Percentiles rank a stretch among this genome's conserved stretches.
These are phyloP conservation scores for Henckelia pumila DNA, from an alignment of 257 asterid genomes.

Conservation along the genomic window DNA sequence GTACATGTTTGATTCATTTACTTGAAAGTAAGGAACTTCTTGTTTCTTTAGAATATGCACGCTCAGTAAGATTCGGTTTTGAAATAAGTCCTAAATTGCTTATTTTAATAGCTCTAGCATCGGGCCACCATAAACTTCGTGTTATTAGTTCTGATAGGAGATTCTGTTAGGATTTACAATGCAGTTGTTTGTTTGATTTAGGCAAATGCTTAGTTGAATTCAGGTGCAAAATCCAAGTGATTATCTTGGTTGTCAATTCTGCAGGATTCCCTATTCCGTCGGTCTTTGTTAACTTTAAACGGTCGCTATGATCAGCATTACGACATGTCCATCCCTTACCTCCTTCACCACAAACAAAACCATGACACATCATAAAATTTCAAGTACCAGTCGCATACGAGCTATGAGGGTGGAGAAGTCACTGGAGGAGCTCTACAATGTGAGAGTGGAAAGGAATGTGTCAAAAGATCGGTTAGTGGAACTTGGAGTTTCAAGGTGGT, in stretches of 20 bases:
- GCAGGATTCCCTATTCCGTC: neutral
- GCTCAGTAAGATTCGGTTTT: neutral
- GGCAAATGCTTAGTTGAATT: neutral
- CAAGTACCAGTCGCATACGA: constrained; percentile 21
- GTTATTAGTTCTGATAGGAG: no score
- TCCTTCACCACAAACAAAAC: constrained; percentile 26
- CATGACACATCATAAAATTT: constrained; percentile 20
- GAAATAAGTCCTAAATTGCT: neutral
- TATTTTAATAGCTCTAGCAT: neutral
- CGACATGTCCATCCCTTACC: constrained; percentile 39
- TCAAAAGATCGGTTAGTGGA: constrained; percentile 55
- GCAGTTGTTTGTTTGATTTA: neutral
- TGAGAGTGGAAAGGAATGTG: constrained; percentile 73
- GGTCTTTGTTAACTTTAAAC: neutral
- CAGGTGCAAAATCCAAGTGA: no score
- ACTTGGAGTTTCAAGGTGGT: constrained; percentile 79
- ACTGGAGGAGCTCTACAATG: constrained; percentile 84
- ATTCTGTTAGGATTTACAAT: no score
- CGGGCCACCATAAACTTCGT: neutral
- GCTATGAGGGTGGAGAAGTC: constrained; percentile 71
- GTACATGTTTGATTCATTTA: no score
- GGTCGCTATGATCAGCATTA: constrained; percentile 49
- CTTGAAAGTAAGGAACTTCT: neutral
- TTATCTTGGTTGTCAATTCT: neutral
- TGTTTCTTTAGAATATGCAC: neutral